Evolutionary conservation across 768 basidiomycete genomes (phyloP).

Genomic region (Solioccasus polychromus): DNA sequence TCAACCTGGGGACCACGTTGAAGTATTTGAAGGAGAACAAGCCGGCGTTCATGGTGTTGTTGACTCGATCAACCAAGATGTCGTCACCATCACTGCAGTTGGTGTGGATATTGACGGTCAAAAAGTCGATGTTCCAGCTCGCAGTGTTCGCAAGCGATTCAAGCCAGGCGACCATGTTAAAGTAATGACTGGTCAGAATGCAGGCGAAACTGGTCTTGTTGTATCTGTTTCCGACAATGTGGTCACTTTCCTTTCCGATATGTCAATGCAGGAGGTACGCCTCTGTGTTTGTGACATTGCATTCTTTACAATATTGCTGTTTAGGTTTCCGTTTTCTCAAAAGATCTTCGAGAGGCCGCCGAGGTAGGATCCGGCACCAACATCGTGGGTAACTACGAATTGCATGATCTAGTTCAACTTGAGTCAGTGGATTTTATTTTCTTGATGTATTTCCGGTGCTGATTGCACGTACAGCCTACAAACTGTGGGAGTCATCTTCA

Average conservation of each 20-base stretch:
- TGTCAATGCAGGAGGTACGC: conserved; percentile 90
- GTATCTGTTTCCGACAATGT: conserved; percentile 87
- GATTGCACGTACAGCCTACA: conserved; percentile 55
- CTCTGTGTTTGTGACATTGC: not conserved
- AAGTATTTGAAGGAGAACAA: conserved; percentile 97
- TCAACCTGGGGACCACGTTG: conserved; percentile 97
- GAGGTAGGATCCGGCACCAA: conserved; percentile 94
- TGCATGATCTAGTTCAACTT: conserved; percentile 95
- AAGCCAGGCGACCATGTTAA: conserved; percentile 98
- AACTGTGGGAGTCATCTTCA: conserved; percentile 96
- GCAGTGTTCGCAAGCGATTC: conserved; percentile 92
- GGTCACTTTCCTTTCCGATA: conserved; percentile 95
- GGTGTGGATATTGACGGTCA: conserved; percentile 85
- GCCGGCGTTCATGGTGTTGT: conserved; percentile 90
- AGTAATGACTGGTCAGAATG: conserved; percentile 93
- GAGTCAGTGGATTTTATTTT: conserved; percentile 58
- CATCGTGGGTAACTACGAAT: conserved; percentile 87
- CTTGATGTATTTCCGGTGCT: conserved; percentile 5
- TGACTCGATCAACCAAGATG: conserved; percentile 82
- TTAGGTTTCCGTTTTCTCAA: conserved; percentile 94
- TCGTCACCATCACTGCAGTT: conserved; percentile 78
- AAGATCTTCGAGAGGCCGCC: conserved; percentile 95
- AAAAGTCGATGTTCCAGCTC: conserved; percentile 80
- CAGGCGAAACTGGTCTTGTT: conserved; percentile 94
- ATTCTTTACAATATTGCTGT: conserved; percentile 3